phyloP scores from a whole-genome alignment of 2,329 filamentous ascomycete species.

The Colletotrichum incanum region DNA sequence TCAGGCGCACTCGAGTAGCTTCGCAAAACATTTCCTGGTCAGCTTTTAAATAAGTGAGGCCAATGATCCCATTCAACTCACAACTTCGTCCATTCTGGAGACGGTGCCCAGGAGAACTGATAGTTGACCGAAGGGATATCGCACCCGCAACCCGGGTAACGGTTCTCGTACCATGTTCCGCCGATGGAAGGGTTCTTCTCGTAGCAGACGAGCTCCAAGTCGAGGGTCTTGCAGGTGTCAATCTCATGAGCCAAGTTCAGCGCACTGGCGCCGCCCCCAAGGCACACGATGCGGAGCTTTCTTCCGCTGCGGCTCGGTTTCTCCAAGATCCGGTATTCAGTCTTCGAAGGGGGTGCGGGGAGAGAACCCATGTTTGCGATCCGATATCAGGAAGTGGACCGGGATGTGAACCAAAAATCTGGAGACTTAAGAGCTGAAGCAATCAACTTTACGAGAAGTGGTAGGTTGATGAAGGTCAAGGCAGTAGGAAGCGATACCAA shows the following conservation, averaged over 20 bases:
- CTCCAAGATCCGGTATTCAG: slow-evolving; percentile 46
- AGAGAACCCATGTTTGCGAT: slow-evolving; percentile 36
- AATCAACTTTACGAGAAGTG: background rate
- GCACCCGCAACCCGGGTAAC: slow-evolving; percentile 46
- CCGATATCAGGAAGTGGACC: background rate
- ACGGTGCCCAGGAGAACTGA: slow-evolving; percentile 42
- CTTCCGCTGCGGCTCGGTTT: slow-evolving; percentile 46
- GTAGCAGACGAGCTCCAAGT: slow-evolving; percentile 48
- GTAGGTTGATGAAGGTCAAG: background rate
- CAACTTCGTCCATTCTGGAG: slow-evolving; percentile 32
- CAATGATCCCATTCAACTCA: background rate
- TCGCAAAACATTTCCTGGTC: background rate
- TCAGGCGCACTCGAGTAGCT: slow-evolving; percentile 46
- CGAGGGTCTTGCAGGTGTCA: slow-evolving; percentile 41
- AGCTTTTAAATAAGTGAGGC: background rate
- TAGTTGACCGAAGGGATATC: slow-evolving; percentile 48
- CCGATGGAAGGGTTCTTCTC: slow-evolving; percentile 49
- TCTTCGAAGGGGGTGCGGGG: slow-evolving; percentile 20
- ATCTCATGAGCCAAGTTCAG: slow-evolving; percentile 49
- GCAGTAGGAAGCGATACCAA: background rate
- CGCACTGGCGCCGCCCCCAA: slow-evolving; percentile 51
- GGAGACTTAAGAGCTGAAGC: background rate
- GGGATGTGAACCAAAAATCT: background rate
- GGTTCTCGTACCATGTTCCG: slow-evolving; percentile 49
- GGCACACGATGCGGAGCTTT: slow-evolving; percentile 49